phyloP scores from a whole-genome alignment of 2,329 filamentous ascomycete species.

The Colletotrichum australisinense region DNA sequence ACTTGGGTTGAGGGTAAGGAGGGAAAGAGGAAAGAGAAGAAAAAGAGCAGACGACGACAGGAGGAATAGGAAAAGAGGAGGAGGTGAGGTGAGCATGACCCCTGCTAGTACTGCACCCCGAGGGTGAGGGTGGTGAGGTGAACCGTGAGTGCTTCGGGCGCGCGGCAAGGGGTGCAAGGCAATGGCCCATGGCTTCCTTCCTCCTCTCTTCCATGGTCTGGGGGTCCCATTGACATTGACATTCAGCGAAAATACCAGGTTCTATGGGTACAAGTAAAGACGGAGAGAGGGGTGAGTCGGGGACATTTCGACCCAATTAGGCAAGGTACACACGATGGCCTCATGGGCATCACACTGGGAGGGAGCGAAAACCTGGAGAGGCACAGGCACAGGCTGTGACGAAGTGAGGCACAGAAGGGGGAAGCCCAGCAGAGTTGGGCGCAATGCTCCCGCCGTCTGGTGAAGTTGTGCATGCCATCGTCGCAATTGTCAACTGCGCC shows the following conservation, averaged over 20 bases:
- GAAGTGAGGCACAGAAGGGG: not conserved
- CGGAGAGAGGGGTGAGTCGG: not conserved
- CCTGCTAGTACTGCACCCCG: not conserved
- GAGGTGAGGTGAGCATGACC: constrained; percentile 27
- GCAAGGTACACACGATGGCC: not conserved
- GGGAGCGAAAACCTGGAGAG: not conserved
- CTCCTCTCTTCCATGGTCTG: not conserved
- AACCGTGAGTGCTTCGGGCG: constrained; percentile 26
- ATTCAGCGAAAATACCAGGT: not conserved
- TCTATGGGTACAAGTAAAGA: not conserved
- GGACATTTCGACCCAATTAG: not conserved
- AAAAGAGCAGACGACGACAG: constrained; percentile 23
- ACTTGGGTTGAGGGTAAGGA: constrained; percentile 27
- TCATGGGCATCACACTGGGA: not conserved
- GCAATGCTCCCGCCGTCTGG: constrained; percentile 19
- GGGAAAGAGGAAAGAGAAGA: constrained; percentile 26
- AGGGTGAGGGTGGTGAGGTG: not conserved
- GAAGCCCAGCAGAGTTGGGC: constrained; percentile 27
- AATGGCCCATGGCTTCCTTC: constrained; percentile 3
- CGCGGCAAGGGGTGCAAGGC: constrained; percentile 33
- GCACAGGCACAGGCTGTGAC: not conserved
- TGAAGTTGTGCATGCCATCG: constrained; percentile 22
- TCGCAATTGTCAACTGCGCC: constrained; percentile 33
- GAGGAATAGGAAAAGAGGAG: constrained; percentile 31
- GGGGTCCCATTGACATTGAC: not conserved